Evolutionary conservation across 345 rosid species (phyloP), one percentile per base, ranked within the genome.

Genomic region (Clarkia xantiana): DNA sequence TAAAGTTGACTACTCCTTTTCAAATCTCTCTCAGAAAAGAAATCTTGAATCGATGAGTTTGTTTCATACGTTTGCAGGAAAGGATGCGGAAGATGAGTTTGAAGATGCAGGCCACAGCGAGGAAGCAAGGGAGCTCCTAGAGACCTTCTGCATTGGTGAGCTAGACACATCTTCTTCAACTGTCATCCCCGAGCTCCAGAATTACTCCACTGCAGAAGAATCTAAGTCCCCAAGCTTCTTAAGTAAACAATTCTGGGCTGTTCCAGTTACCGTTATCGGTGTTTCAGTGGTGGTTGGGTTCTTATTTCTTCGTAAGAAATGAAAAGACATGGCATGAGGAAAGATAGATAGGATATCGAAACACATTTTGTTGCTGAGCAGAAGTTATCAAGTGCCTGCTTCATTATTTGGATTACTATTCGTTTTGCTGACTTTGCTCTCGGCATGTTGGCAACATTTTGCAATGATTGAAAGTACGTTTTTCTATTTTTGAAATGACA

Each of bases 41-140:
- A 1, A 29, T 29, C 36, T 3, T 29, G 36, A 29, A 29, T 3
- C 36, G 8, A 29, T 2, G 36, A 29, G 36, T 16, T 46, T 20
- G 45, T 38, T 5, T 47, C 45, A 14, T 50, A 58, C 56, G 16
- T 20, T 18, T 66, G 44, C 38, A 91, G 96, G 77, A 42, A 81
- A 81, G 72, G 98, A 90, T 55, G 97, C 83, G 45, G 77, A 80
- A 0, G 79, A 83, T 49, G 95, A 73, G 9, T 90, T 90, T 45
- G 97, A 90, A 71, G 96, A 91, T 54, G 93, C 79, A 2, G 96
- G 94, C 15, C 97, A 86, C 55, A 81, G 93, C 71, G 22, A 75
- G 44, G 55, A 53, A 6, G 96, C 98, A 6, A 81, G 70, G 65
- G 86, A 83, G 48, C 86, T 74, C 48, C 45, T 91, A 71, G 67